These are phyloP conservation scores for Olyra latifolia DNA, from an alignment of 176 grass and related monocot genomes.

Conservation along the genomic window DNA sequence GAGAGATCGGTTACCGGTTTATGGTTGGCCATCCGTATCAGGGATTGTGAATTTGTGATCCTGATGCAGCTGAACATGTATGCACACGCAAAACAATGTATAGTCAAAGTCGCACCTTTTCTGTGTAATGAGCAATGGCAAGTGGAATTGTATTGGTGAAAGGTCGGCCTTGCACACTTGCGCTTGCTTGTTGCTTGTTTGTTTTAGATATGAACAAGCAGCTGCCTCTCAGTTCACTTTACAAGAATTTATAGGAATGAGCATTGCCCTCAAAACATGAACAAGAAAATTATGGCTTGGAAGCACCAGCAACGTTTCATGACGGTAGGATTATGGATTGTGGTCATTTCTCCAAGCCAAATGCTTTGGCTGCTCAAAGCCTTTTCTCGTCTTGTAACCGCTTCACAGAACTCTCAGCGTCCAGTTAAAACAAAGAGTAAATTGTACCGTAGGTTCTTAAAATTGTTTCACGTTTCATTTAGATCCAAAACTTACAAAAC, in stretches of 20 bases:
- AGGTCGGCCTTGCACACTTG: neutral
- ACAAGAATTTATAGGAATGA: neutral
- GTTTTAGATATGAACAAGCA: neutral
- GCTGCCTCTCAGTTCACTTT: neutral
- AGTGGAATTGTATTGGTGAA: neutral
- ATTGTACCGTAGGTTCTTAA: no score
- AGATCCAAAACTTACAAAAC: no score
- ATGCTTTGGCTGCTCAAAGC: no score
- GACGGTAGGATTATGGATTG: neutral
- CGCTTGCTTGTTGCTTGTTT: neutral
- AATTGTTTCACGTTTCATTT: no score
- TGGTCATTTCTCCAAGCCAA: no score
- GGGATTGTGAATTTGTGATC: neutral
- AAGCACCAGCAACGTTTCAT: neutral
- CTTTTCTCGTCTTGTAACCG: no score
- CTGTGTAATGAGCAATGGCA: neutral
- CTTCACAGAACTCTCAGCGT: no score
- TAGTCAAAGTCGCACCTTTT: slow-evolving; percentile 5
- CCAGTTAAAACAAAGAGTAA: no score
- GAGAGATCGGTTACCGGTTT: slow-evolving; percentile 38
- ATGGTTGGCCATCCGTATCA: slow-evolving; percentile 44
- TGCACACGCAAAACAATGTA: neutral
- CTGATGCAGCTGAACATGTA: neutral
- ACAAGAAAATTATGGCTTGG: neutral
- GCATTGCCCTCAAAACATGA: neutral